phyloP scores from a whole-genome alignment of 257 asterid genomes.

The Penstemon newberryi region DNA sequence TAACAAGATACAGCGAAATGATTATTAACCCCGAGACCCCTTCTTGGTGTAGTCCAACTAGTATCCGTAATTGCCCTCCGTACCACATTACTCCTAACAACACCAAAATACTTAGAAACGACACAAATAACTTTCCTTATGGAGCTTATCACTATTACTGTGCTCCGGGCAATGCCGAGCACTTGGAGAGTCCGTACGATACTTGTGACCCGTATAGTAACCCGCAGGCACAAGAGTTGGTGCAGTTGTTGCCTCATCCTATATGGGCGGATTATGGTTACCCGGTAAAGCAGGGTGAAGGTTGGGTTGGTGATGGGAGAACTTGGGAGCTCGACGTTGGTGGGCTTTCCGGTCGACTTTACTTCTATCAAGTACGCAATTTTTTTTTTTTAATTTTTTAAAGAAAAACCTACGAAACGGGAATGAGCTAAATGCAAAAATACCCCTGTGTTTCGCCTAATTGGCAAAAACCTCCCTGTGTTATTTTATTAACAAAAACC shows the following conservation, averaged over 20 bases:
- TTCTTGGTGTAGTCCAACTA: slow-evolving; percentile 61
- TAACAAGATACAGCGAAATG: slow-evolving; percentile 69
- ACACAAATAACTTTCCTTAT: slow-evolving; percentile 56
- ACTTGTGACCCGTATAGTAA: slow-evolving; percentile 70
- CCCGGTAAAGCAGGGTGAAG: slow-evolving; percentile 57
- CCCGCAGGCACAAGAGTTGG: slow-evolving; percentile 68
- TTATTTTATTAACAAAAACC: no score
- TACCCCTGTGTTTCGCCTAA: no score
- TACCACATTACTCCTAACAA: slow-evolving; percentile 58
- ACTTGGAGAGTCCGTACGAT: slow-evolving; percentile 51
- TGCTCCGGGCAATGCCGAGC: slow-evolving; percentile 62
- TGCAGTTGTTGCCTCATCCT: slow-evolving; percentile 72
- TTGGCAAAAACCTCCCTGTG: no score
- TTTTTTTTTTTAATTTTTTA: no score
- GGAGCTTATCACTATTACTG: slow-evolving; percentile 69
- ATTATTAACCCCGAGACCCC: slow-evolving; percentile 54
- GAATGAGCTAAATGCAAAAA: no score
- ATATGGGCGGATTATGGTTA: slow-evolving; percentile 72
- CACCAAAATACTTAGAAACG: slow-evolving; percentile 46
- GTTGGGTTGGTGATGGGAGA: slow-evolving; percentile 59
- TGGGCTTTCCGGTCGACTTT: slow-evolving; percentile 63
- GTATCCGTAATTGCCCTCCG: slow-evolving; percentile 57
- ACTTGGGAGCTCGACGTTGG: slow-evolving; percentile 76
- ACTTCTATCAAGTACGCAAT: slow-evolving; percentile 54
- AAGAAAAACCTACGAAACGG: no score